Base-by-base conservation (phyloP, 2,329 filamentous ascomycete genomes). In the Colletotrichum lindemuthianum region DNA sequence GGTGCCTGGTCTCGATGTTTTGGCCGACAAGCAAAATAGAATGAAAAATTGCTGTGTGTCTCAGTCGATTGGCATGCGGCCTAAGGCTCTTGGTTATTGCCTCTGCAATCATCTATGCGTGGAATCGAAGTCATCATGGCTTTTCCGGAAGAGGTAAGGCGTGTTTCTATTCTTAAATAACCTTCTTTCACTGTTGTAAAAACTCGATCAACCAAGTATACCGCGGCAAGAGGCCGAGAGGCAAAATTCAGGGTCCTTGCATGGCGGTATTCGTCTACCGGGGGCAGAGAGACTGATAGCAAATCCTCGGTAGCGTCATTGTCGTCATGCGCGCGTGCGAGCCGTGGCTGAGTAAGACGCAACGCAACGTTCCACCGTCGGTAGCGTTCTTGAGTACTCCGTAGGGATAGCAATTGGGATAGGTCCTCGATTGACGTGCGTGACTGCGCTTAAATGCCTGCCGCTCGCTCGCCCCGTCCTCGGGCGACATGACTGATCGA, bases 81-180 rank as follows among this genome's bases (percentile, higher is more conserved):
- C 63, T 54, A 43, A 64, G 53, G 59, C 59, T 63, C 53, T 54
- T 13, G 37, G 32, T n/a, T 36, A 40, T 39, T 36, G 12, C 41
- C 59, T 58, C 36, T 40, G 39, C 43, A 47, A 54, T 44, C 34
- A 47, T 34, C 47, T 48, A 57, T 66, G 59, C 48, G 36, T 15
- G 43, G 33, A 37, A 63, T 43, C 24, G 52, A 59, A 13, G 41
- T 60, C 44, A 59, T 66, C 52, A 58, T 47, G 12, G 13, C 37
- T 37, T 63, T 63, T 48, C 63, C 63, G 37, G 36, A 63, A 59
- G 8, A 12, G 59, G 59, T 48, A 63, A 64, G 53, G 61, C 34
- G 48, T 13, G 33, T 45, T 66, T 66, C 63, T 66, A 66, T 66
- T 66, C 43, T 66, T 66, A 59, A 66, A 66, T 66, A 66, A 66